Evolutionary conservation across 306 rosid genomes (phyloP), one percentile per base, ranked within the genome.

Genomic region (Oxytropis ochrocephala): DNA sequence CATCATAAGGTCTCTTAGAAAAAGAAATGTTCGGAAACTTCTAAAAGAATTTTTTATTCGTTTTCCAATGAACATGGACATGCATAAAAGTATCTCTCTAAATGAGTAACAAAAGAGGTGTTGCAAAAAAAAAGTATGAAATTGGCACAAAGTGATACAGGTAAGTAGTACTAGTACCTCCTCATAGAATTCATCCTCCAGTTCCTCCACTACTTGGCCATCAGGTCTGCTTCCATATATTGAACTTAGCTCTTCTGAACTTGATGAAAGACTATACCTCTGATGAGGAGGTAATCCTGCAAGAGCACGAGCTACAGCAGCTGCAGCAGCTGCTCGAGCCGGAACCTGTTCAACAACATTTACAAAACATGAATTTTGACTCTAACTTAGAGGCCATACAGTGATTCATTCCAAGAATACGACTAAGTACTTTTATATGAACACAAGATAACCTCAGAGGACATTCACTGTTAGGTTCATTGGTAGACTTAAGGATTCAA

Each of bases 271-370:
- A 76, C 79, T 75, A 69, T 78, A 91, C 76, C 93, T 85, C 82
- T 95, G 96, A 82, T 95, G 95, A 8, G 92, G 97, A 56, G 99
- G 99, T 74, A 95, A 79, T 70, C 96, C 99, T 5, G 97, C 97
- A 64, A 95, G 90, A 67, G 95, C 99, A 77, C 96, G 97, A 18
- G 99, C 99, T 46, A 91, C 97, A 32, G 89, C 99, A 49, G 97
- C 99, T 5, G 99, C 97, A 17, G 99, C 96, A 14, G 90, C 95
- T 59, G 92, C 99, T 65, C 91, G 91, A 14, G 97, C 88, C 0
- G 97, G 97, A 84, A 95, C 99, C 99, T 95, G 87, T 42, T 78
- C 70, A 59, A 67, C 54, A 56, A 64, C 42, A 73, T 64, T 61
- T 63, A 72, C 33, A 70, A 73, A 83, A 79, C 69, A 74, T 75